A percentile compares a stretch with the other conserved stretches of the same genome.
phyloP scores from a whole-genome alignment of 192 early-diverging fungal species.

The Coemansia brasiliensis region DNA sequence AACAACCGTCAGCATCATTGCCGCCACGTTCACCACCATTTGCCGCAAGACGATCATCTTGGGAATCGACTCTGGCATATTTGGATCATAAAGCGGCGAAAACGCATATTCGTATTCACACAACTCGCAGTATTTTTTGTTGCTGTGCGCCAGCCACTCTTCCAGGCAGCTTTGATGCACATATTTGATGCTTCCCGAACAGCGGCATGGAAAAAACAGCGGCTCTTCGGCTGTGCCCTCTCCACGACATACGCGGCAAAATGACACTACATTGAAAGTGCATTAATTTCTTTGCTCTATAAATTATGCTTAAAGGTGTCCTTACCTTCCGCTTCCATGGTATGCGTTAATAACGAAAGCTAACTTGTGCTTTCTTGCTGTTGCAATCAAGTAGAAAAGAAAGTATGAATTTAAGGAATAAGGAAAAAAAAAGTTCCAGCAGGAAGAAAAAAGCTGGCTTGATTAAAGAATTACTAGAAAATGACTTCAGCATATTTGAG shows the following conservation, averaged over 20 bases:
- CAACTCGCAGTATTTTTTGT: conserved; percentile 81
- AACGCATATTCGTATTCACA: conserved; percentile 86
- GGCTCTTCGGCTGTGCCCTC: conserved; percentile 78
- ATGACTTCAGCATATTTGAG: conserved; percentile 33
- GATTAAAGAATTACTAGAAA: conserved; percentile 19
- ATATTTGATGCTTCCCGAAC: conserved; percentile 90
- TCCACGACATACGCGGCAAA: conserved; percentile 82
- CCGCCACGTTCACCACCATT: conserved; percentile 52
- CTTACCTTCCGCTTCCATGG: conserved; percentile 43
- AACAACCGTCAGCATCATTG: conserved; percentile 42
- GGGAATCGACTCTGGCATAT: conserved; percentile 72
- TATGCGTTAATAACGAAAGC: background rate
- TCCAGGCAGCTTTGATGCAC: conserved; percentile 90
- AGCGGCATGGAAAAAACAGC: conserved; percentile 92
- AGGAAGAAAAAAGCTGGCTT: conserved; percentile 3
- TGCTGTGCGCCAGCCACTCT: conserved; percentile 82
- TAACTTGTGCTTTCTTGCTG: background rate
- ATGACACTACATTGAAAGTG: conserved; percentile 52
- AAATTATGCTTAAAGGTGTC: background rate
- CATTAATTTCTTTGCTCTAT: background rate
- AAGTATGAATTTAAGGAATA: background rate
- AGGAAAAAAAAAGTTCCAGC: background rate
- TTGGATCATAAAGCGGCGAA: conserved; percentile 72
- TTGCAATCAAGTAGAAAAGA: background rate
- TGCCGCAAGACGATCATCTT: conserved; percentile 58